Conservation (phyloP, 2,329 filamentous ascomycete genomes). For the Daldinia sp. region DNA sequence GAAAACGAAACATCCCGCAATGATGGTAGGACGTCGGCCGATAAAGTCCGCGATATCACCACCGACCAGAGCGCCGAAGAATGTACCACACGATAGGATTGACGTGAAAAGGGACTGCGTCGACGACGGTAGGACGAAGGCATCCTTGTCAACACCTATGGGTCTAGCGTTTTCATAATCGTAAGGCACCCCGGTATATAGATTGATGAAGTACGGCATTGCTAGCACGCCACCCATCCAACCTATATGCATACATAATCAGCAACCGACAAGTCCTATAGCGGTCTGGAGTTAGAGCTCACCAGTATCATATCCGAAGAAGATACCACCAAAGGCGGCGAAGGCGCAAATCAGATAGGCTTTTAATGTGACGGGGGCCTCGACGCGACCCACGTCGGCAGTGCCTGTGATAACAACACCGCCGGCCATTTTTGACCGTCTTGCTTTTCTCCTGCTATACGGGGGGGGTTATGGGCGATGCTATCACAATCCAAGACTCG, state of each 20-base stretch:
- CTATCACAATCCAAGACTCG: slow-evolving; percentile 33
- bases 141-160: slow-evolving; percentile 38
- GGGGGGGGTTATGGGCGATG: slow-evolving; percentile 23
- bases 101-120: slow-evolving; percentile 70
- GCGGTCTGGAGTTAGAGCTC: slow-evolving; percentile 15
- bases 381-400: slow-evolving; percentile 65
- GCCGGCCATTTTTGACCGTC: slow-evolving; percentile 43
- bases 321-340: slow-evolving; percentile 75
- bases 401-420: slow-evolving; percentile 47
- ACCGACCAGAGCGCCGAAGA: slow-evolving; percentile 70
- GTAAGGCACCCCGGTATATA: slow-evolving; percentile 52
- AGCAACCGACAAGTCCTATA: not conserved
- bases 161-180: slow-evolving; percentile 42
- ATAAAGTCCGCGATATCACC: slow-evolving; percentile 72
- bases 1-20: slow-evolving; percentile 68
- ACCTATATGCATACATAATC: slow-evolving; percentile 44
- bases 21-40: slow-evolving; percentile 67
- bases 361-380: slow-evolving; percentile 74
- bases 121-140: slow-evolving; percentile 55
- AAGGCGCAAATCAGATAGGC: slow-evolving; percentile 76
- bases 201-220: slow-evolving; percentile 51
- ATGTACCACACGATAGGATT: slow-evolving; percentile 70
- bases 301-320: slow-evolving; percentile 82
- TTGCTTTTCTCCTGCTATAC: slow-evolving; percentile 29
- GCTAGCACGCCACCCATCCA: slow-evolving; percentile 61